Conservation (phyloP, 495 filamentous ascomycete genomes). For the Talaromyces nanjingensis region DNA sequence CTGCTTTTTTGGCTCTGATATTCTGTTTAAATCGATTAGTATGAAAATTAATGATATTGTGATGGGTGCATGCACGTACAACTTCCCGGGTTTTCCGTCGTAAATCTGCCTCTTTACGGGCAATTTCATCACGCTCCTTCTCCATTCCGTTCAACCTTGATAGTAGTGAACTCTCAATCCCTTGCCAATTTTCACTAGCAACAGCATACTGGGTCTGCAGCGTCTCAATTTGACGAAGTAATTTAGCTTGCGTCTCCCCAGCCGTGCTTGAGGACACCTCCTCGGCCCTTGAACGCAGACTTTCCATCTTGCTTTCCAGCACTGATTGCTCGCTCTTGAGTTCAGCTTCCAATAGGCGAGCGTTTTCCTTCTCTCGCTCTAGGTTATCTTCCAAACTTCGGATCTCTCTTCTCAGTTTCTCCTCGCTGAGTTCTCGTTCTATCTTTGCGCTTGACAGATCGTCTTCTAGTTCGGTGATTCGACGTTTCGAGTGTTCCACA, state of each 20-base stretch:
- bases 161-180: constrained; percentile 77
- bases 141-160: constrained; percentile 69
- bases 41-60: not conserved
- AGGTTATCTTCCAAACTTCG: constrained; percentile 61
- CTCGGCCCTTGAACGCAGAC: constrained; percentile 76
- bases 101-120: constrained; percentile 77
- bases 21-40: constrained; percentile 43
- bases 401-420: constrained; percentile 62
- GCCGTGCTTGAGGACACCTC: constrained; percentile 77
- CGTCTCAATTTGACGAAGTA: constrained; percentile 90
- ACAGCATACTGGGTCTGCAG: constrained; percentile 91
- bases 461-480: constrained; percentile 62
- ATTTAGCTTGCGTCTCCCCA: constrained; percentile 81
- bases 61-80: constrained; percentile 40
- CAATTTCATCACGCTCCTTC: constrained; percentile 79
- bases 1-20: constrained; percentile 63
- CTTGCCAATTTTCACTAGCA: constrained; percentile 96
- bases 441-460: constrained; percentile 62
- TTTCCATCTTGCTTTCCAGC: constrained; percentile 87
- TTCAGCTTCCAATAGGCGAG: constrained; percentile 65
- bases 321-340: constrained; percentile 71
- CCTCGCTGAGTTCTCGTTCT: constrained; percentile 68
- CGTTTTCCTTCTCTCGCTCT: constrained; percentile 67
- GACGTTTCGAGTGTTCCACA: constrained; percentile 61
- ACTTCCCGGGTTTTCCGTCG: constrained; percentile 79